A percentile compares a stretch with the other conserved stretches of the same genome.
Evolutionary conservation across 495 filamentous ascomycete genomes (phyloP).

Genomic region (Apiosordaria backusii): DNA sequence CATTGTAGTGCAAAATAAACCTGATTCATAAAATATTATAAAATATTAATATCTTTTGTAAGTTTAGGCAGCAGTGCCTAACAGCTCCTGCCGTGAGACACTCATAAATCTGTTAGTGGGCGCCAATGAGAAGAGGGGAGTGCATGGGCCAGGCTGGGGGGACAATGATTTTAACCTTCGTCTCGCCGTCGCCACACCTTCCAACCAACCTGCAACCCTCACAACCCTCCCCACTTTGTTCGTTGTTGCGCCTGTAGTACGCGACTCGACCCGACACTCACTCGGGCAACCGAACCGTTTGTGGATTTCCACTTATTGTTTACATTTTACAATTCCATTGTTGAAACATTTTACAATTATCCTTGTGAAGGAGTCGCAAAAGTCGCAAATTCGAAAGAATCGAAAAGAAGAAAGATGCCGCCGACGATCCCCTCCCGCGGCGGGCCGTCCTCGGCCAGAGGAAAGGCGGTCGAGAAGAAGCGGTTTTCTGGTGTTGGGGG

Average conservation of each 20-base stretch:
- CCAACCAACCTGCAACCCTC: too few relatives aligned
- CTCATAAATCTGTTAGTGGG: background rate
- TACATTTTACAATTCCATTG: background rate
- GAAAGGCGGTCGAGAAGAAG: background rate
- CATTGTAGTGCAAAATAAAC: too few relatives aligned
- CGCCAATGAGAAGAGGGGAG: too few relatives aligned
- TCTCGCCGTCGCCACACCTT: background rate
- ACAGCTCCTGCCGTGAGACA: background rate
- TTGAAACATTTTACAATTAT: too few relatives aligned
- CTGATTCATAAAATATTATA: background rate
- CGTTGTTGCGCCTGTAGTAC: too few relatives aligned
- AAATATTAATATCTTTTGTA: background rate
- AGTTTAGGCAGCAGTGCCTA: background rate
- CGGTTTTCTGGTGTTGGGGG: constrained; percentile 11
- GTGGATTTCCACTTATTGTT: too few relatives aligned
- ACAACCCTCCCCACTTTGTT: too few relatives aligned
- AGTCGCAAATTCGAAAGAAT: too few relatives aligned
- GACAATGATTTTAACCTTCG: background rate
- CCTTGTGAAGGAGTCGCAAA: background rate
- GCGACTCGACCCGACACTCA: too few relatives aligned
- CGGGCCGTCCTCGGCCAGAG: constrained; percentile 17
- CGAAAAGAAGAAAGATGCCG: constrained; percentile 20
- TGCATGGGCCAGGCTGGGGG: background rate
- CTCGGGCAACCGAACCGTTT: too few relatives aligned
- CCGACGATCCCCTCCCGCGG: constrained; percentile 24